Evolutionary conservation across 2,329 filamentous ascomycete genomes (phyloP), one percentile per base, ranked within the genome.

Genomic region (Verticillium klebahnii): DNA sequence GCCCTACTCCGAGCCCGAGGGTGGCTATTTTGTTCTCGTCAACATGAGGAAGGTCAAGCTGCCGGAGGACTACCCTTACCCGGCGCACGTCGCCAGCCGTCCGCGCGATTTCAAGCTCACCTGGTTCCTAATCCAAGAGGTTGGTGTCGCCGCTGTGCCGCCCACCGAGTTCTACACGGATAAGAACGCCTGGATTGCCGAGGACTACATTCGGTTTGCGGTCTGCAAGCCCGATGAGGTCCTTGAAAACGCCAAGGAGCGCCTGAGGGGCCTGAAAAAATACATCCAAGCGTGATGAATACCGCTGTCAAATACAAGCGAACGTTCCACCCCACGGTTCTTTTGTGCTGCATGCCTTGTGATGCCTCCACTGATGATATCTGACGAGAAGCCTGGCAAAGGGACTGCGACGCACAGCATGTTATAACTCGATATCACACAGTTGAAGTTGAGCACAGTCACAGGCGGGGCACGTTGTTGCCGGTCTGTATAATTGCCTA

Each of bases 91-190:
- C 39, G 91, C 90, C 15, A 88, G 83, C 70, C 86, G 95, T 1
- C 92, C 95, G 29, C 84, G 95, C 34, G 95, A 99, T 74, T 99
- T 98, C 79, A 92, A 96, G 81, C 85, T 99, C 56, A 87, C 88
- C 39, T 99, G 94, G 94, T 98, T 98, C 79, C 78, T 97, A 69
- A 99, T 99, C 76, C 93, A 93, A 74, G 94, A 99, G 79, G 82
- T 99, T 23, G 95, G 95, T 11, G 92, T 99, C 32, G 95, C 95
- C 2, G 93, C 94, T 9, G 97, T 99, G 65, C 95, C 95, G 19
- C 95, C 95, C 0, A 97, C 93, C 0, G 95, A 99, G 76, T 99
- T 99, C 76, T 98, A 97, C 74, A 97, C 94, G 0, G 88, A 92
- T 19, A 79, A 76, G 54, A 97, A 97, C 71, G 87, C 90, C 32